Base-by-base conservation (phyloP, 2,329 filamentous ascomycete genomes). In the Sclerotiophoma versabilis region DNA sequence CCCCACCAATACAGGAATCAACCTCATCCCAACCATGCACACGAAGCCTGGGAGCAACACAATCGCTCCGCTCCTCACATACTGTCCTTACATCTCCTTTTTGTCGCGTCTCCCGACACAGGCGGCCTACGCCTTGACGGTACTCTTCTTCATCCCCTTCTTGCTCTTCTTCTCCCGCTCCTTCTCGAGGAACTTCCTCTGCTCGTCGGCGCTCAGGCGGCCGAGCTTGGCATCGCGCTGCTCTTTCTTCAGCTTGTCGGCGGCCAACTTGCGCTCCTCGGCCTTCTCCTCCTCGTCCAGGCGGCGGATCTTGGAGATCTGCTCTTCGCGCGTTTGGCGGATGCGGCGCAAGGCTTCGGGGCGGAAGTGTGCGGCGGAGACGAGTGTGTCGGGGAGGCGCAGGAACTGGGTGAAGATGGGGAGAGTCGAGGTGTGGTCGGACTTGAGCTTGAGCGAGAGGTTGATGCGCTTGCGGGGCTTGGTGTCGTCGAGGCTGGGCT, bases 271-370 rank as follows among this genome's bases (percentile, higher is more conserved):
- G 49, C 84, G 76, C 74, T 87, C 85, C 70, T 87, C 85, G 12
- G 84, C 83, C 72, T 85, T 85, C 70, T 87, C 85, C 46, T 84
- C 91, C 62, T 97, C 92, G 48, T 88, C 86, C 0, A 84, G 80
- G 77, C 90, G 92, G 75, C 89, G 87, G 69, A 99, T 87, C 79
- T 90, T 90, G 71, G 84, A 84, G 67, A 90, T 84, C 68, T 91
- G 88, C 51, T 91, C 88, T 36, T 98, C 93, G 60, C 95, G 92
- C 27, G 87, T 88, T 58, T 81, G 80, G 69, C 87, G 87, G 63
- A 99, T 83, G 81, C 96, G 96, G 75, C 91, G 91, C 74, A 89
- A 79, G 27, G 96, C 92, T 80, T 98, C 80, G 30, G 91, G 86
- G 11, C 95, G 91, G 87, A 97, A 97, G 76, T 91, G 93, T 10